Percentiles rank a stretch among this genome's conserved stretches.
These are phyloP conservation scores for Paramarasmius palmivorus DNA, from an alignment of 1,284 basidiomycete species.

Conservation along the genomic window DNA sequence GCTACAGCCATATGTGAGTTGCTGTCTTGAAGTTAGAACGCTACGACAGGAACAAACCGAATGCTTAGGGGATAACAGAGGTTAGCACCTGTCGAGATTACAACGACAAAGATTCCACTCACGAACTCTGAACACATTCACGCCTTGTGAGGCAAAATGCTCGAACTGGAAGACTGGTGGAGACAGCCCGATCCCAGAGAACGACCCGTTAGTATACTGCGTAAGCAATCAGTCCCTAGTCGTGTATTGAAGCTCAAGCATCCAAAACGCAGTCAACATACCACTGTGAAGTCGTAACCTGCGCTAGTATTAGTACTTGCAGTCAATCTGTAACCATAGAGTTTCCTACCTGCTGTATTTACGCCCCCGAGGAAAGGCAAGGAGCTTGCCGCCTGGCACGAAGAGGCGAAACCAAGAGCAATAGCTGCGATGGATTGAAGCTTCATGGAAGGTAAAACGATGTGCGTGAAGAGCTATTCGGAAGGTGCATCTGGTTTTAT, in stretches of 20 bases:
- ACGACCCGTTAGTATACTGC: constrained; percentile 42
- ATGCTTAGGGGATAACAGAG: constrained; percentile 18
- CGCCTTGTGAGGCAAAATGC: constrained; percentile 46
- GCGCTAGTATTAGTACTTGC: too few species aligned
- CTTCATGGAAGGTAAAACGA: too few species aligned
- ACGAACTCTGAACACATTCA: constrained; percentile 49
- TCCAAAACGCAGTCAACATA: too few species aligned
- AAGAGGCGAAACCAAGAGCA: not conserved
- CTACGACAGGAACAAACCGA: constrained; percentile 15
- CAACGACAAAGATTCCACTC: constrained; percentile 12
- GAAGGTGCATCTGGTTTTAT: too few species aligned
- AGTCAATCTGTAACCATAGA: too few species aligned
- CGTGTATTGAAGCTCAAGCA: not conserved
- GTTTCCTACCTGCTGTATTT: constrained; percentile 33
- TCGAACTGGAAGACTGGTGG: constrained; percentile 42
- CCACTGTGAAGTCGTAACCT: constrained; percentile 32
- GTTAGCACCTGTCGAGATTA: not conserved
- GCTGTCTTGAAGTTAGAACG: too few species aligned
- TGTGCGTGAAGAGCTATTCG: too few species aligned
- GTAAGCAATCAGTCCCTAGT: not conserved
- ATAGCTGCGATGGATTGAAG: too few species aligned
- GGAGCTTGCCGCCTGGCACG: not conserved
- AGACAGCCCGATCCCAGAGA: constrained; percentile 34
- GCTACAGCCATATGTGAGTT: too few species aligned
- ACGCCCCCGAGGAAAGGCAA: constrained; percentile 43